Base-by-base conservation (phyloP, 2,329 filamentous ascomycete genomes). In the Colletotrichum magnum region DNA sequence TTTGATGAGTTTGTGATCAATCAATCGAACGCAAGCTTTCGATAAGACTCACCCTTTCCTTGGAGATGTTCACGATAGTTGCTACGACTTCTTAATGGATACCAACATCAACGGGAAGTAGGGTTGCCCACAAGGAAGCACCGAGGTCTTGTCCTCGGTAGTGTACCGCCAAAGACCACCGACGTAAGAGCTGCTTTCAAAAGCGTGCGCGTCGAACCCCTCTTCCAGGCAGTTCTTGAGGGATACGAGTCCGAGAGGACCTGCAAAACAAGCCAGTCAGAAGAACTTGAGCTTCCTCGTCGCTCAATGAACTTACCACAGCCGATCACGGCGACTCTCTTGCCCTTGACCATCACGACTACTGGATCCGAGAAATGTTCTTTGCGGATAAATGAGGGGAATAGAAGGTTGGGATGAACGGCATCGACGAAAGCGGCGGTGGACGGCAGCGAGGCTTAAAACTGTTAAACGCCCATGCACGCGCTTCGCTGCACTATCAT, bases 101-200 rank as follows among this genome's bases (percentile, higher is more conserved):
- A 50, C 57, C 24, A 6, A 2, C 10, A 43, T 26, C 7, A 47
- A 36, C 6, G 7, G 7, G 7, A 43, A 16, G 4, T n/a, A 36
- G 9, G 36, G 21, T 28, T 32, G 16, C 2, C 43, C 6, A 77
- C 76, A 79, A 15, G 74, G 71, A 4, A 83, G 78, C 32, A 81
- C 79, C 10, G 79, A 79, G 4, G 79, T 82, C 69, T 77, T 74
- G 60, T 80, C 73, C n/a, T 81, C 74, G 2, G 12, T 77, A 4
- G 57, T 83, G 62, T 79, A 84, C 51, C 80, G 77, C 83, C 83
- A 85, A 1, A 85, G 72, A 0, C 83, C 83, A 10, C 83, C 83
- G 18, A 84, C 73, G 63, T 79, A 79, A 52, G 73, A 67, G 62
- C 80, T 81, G 32, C 78, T 75, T 56, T 86, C 84, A 53, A 85